Base-by-base conservation (phyloP, 176 grass and related monocot species). In the Lolium perenne region DNA sequence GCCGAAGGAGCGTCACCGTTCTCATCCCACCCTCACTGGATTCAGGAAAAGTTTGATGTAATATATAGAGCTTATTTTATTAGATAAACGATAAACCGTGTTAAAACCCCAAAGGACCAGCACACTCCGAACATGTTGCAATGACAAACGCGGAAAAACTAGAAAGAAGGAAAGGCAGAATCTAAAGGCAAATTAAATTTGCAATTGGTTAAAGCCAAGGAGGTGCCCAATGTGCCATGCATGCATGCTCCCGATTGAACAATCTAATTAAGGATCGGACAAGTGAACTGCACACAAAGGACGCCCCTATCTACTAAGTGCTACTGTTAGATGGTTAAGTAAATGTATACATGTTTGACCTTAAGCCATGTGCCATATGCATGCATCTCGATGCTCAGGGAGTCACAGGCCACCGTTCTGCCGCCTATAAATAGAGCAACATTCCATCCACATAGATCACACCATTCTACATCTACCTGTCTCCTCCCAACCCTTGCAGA, bases 341-440 rank as follows among this genome's bases (percentile, higher is more conserved):
- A 74, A 50, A 74, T 12, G 11, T 8, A 2, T 2, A 1, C 74
- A 74, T 18, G 58, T 80, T 77, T 75, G 87, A 85, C 87, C 47
- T 12, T 72, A 84, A 84, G 67, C 56, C 81, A 89, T 80, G 66
- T 80, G 82, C 81, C 87, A 20, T 47, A 11, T 62, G 46, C 53
- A 73, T 72, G 14, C 58, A 70, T 84, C 35, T 49, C 50, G 21
- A 59, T 59, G 82, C 69, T 9, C 40, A 35, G 13, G 1, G 14
- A 76, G 49, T 29, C 69, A 48, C 8, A 73, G 9, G 38, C 8
- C 82, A 60, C 56, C 82, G 3, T 17, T 75, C n/a, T 84, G 38
- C 79, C 45, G 60, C 85, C 89, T 93, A 93, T 88, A 93, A 91
- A 91, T 93, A 91, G 58, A 50, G 2, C 9, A 71, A 46, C 56